Percentiles rank a stretch among this genome's conserved stretches.
phyloP scores from a whole-genome alignment of 192 early-diverging fungal genomes.

The Gaertneriomyces semiglobifer region DNA sequence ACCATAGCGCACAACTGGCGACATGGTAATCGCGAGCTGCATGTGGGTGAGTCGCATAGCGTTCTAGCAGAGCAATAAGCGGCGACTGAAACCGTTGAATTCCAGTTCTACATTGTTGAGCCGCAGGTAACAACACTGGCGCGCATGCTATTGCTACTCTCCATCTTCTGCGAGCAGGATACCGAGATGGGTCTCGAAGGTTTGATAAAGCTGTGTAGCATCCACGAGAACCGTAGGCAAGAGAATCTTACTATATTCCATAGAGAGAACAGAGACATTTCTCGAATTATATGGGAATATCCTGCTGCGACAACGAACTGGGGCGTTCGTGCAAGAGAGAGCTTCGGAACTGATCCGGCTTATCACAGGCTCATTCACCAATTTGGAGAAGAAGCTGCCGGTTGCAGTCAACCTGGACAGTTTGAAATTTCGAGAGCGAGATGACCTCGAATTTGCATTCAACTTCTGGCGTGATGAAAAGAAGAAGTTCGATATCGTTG shows the following conservation, averaged over 20 bases:
- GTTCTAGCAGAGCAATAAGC: background rate
- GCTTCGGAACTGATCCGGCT: constrained; percentile 17
- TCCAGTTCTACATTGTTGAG: constrained; percentile 55
- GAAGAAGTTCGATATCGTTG: constrained; percentile 32
- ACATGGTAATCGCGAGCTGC: constrained; percentile 15
- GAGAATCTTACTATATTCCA: too few relatives aligned
- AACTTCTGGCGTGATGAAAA: constrained; percentile 52
- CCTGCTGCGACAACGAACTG: constrained; percentile 40
- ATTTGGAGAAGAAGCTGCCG: constrained; percentile 7
- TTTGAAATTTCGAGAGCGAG: constrained; percentile 48
- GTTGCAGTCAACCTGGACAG: too few relatives aligned
- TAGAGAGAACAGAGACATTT: constrained; percentile 46
- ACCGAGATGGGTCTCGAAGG: constrained; percentile 27
- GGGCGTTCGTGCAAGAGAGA: constrained; percentile 12
- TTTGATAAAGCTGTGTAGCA: constrained; percentile 16
- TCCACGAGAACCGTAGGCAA: constrained; percentile 2
- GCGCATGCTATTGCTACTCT: constrained; percentile 42
- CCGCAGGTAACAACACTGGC: constrained; percentile 42
- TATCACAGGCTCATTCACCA: constrained; percentile 15
- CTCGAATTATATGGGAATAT: constrained; percentile 57
- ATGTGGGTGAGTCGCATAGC: background rate
- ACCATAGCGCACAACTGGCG: constrained; percentile 39
- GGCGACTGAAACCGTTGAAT: background rate
- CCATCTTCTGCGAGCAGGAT: constrained; percentile 26
- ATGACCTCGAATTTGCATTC: constrained; percentile 56